Evolutionary conservation across 2,329 filamentous ascomycete genomes (phyloP), one percentile per base, ranked within the genome.

Genomic region (Trichoderma koningiopsis): DNA sequence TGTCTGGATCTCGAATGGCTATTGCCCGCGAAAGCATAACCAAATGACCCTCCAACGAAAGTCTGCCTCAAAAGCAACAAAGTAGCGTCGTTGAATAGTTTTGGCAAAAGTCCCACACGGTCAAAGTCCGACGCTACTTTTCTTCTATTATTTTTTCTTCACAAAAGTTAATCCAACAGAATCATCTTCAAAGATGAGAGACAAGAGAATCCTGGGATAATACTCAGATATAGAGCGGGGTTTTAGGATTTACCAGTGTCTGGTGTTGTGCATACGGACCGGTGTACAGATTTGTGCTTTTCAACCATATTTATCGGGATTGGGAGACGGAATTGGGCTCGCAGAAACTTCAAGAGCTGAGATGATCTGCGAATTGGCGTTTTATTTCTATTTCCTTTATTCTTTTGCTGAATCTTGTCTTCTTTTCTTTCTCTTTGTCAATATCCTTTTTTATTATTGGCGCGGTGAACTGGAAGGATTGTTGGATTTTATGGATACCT

Each of bases 271-370:
- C 27, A 19, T n/a, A 59, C 14, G 61, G 31, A 57, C 22, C 35
- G 60, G 60, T 43, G 40, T 64, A 55, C 33, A 37, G 58, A 55
- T 59, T 49, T 58, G 37, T 52, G 37, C 40, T 47, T 58, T 68
- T 68, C 37, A 31, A 70, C 75, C 74, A 73, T 75, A 22, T 49
- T 22, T 76, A 75, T 55, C 71, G 63, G 70, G 74, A 35, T 22
- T 68, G 71, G 37, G 40, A 43, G 40, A 19, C 58, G 68, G 70
- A 24, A 47, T 47, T 73, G 77, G 73, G 74, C 72, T 64, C 73
- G 78, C 79, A 80, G 83, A 82, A 56, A 79, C 70, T 83, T 87
- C 85, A 87, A 87, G 85, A 82, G 85, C 85, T 87, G 85, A 87
- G 80, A 79, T 69, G 74, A 83, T 85, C 83, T 85, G 83, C 79